Conservation (phyloP, 495 filamentous ascomycete species). For the Penicillium roqueforti region DNA sequence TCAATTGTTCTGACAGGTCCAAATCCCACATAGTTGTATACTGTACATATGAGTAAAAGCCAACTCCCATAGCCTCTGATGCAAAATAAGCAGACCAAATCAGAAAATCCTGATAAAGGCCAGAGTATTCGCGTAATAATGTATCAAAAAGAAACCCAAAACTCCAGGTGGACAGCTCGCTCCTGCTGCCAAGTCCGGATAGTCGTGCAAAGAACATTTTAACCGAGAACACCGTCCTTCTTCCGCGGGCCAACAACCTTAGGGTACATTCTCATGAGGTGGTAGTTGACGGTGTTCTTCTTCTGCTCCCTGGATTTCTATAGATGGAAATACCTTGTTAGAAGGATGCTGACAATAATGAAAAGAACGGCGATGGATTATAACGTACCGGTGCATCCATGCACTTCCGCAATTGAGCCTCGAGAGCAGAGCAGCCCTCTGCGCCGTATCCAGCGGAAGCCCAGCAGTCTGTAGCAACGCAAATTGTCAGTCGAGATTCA, state of each 20-base stretch:
- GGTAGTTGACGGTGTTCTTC: constrained; percentile 93
- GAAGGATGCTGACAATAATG: neutral
- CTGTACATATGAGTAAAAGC: constrained; percentile 25
- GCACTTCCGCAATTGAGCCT: constrained; percentile 79
- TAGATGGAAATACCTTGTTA: constrained; percentile 13
- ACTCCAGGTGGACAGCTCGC: constrained; percentile 21
- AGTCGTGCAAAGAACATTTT: constrained; percentile 18
- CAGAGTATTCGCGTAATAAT: constrained; percentile 3
- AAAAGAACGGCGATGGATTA: neutral
- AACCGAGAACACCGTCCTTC: constrained; percentile 51
- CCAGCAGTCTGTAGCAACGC: constrained; percentile 73
- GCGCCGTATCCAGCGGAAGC: constrained; percentile 75
- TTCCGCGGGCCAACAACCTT: constrained; percentile 71
- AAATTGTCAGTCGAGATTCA: constrained; percentile 7
- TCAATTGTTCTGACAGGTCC: constrained; percentile 21
- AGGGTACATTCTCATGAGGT: constrained; percentile 80
- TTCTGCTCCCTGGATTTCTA: constrained; percentile 61
- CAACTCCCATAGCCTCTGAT: constrained; percentile 14
- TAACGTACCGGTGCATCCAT: constrained; percentile 77
- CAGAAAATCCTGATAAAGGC: neutral
- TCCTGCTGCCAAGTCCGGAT: constrained; percentile 6
- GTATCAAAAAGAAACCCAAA: constrained; percentile 16
- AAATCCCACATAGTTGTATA: constrained; percentile 22
- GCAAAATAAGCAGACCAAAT: constrained; percentile 4
- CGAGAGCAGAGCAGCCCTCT: constrained; percentile 73